These are phyloP conservation scores for Pythium dissimile DNA, from an alignment of 352 stramenopile genomes.

Conservation along the genomic window DNA sequence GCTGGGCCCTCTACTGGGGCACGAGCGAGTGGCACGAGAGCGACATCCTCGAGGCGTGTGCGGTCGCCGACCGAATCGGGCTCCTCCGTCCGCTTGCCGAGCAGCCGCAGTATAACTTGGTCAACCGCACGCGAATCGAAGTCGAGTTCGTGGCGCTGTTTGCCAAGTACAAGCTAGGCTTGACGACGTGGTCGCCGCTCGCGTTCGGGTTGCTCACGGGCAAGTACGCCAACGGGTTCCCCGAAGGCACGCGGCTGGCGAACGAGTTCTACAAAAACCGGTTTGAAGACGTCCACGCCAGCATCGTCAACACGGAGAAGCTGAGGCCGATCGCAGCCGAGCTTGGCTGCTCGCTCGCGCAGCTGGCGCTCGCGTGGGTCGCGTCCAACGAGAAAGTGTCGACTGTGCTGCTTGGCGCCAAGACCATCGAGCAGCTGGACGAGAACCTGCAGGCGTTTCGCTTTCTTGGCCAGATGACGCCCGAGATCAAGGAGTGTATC, in stretches of 20 bases:
- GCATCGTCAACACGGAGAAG: not conserved
- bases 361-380: not conserved
- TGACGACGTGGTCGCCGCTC: conserved; percentile 13
- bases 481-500: not conserved
- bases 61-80: conserved; percentile 23
- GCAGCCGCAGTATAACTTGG: conserved; percentile 51
- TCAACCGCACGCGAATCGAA: conserved; percentile 40
- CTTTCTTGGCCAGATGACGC: not conserved
- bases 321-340: not conserved
- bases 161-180: conserved; percentile 32
- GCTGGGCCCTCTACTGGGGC: conserved; percentile 13
- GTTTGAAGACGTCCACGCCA: not conserved
- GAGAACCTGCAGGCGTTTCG: not conserved
- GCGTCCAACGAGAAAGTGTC: not conserved
- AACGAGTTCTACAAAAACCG: not conserved
- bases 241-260: not conserved
- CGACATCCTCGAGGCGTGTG: conserved; percentile 42
- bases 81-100: conserved; percentile 28
- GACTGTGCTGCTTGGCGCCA: not conserved
- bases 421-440: not conserved
- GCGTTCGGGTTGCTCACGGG: conserved; percentile 24
- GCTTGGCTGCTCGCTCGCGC: not conserved
- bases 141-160: conserved; percentile 37
- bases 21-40: conserved; percentile 41
- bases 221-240: not conserved